Percentiles rank a stretch among this genome's conserved stretches.
These are phyloP conservation scores for Candida michaelii DNA, from an alignment of 805 yeast species.

Conservation along the genomic window DNA sequence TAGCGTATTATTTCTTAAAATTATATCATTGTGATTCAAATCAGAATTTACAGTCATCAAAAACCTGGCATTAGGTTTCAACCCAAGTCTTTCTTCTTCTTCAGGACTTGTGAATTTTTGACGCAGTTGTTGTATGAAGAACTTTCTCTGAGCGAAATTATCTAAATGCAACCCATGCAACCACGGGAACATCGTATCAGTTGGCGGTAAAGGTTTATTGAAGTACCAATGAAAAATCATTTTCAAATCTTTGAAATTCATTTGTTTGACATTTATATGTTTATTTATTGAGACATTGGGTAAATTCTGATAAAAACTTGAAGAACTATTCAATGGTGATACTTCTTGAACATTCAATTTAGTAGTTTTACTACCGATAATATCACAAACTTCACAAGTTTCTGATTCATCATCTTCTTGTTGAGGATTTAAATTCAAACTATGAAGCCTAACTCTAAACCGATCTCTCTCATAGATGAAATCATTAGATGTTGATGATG, in stretches of 20 bases:
- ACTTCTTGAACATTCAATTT: constrained; percentile 25
- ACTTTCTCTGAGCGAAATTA: constrained; percentile 53
- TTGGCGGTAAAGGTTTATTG: constrained; percentile 52
- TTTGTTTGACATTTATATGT: constrained; percentile 15
- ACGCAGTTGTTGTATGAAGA: constrained; percentile 35
- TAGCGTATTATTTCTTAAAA: constrained; percentile 55
- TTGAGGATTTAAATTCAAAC: constrained; percentile 24
- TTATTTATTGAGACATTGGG: background rate
- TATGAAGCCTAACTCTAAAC: constrained; percentile 38
- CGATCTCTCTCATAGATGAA: constrained; percentile 40
- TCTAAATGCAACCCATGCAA: constrained; percentile 70
- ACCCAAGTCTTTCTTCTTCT: background rate
- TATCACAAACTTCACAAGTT: constrained; percentile 35
- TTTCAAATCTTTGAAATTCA: constrained; percentile 18
- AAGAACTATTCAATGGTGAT: constrained; percentile 8
- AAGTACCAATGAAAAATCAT: constrained; percentile 38
- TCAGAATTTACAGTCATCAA: constrained; percentile 35
- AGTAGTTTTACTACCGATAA: constrained; percentile 37
- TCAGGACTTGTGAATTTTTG: constrained; percentile 10
- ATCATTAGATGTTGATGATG: constrained; percentile 42
- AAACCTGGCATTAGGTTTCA: constrained; percentile 28
- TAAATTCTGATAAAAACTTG: constrained; percentile 2
- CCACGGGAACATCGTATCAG: constrained; percentile 83
- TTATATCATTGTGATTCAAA: constrained; percentile 12
- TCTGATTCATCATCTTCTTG: constrained; percentile 10